Conservation (phyloP, 352 stramenopile species). For the Thraustochytrium striatum region DNA sequence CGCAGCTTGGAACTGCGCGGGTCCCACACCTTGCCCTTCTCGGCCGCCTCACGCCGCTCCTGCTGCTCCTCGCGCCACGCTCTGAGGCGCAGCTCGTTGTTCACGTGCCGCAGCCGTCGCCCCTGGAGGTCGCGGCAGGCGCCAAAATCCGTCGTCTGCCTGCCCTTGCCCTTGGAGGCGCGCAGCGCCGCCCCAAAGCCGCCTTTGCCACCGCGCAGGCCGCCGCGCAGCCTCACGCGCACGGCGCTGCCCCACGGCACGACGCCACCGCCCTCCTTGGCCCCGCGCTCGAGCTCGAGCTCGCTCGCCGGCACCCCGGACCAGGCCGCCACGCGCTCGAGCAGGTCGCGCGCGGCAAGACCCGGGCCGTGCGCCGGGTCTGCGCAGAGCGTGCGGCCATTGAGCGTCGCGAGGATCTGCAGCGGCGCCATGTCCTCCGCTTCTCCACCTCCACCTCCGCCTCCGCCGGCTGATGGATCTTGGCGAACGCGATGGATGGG, state of each 20-base stretch:
- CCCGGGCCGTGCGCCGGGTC: too few species aligned
- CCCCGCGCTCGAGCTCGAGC: neutral
- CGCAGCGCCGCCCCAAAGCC: slow-evolving; percentile 5
- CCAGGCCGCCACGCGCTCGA: neutral
- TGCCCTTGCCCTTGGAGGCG: neutral
- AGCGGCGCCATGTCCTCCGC: too few species aligned
- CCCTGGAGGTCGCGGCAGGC: slow-evolving; percentile 80
- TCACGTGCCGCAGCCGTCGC: slow-evolving; percentile 74
- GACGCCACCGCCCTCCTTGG: neutral
- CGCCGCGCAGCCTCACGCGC: neutral
- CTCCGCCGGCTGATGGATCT: neutral
- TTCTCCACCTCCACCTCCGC: too few species aligned
- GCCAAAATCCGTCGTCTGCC: slow-evolving; percentile 67
- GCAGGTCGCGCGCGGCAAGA: neutral
- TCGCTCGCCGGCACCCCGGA: neutral
- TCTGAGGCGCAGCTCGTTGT: slow-evolving; percentile 65
- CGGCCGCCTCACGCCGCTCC: neutral
- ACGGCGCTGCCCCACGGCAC: neutral
- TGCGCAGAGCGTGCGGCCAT: too few species aligned
- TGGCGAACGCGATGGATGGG: neutral
- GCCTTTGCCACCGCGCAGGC: slow-evolving; percentile 5
- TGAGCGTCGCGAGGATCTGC: too few species aligned
- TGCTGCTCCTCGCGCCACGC: slow-evolving; percentile 42
- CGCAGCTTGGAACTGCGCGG: slow-evolving; percentile 18
- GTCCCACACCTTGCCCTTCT: neutral